Conservation (phyloP, 352 stramenopile genomes). For the Globisporangium apiculatum region DNA sequence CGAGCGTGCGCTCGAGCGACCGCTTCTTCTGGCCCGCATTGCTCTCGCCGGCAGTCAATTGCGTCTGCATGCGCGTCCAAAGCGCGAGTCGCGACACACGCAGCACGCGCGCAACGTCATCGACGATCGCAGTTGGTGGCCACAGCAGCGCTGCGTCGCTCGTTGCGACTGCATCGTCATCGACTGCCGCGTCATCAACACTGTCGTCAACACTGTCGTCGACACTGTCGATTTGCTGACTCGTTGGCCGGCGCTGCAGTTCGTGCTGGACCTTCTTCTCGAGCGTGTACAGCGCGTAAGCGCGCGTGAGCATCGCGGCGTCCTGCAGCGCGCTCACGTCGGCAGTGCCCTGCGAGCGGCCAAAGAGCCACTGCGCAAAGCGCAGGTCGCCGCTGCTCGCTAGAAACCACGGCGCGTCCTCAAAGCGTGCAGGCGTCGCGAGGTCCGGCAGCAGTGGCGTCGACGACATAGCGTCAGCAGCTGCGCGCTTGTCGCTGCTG, state of each 20-base stretch:
- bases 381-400: slow-evolving; percentile 31
- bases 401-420: slow-evolving; percentile 37
- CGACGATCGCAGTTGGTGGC: slow-evolving; percentile 20
- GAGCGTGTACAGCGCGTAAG: slow-evolving; percentile 33
- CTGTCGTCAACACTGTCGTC: slow-evolving; percentile 3
- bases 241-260: slow-evolving; percentile 17
- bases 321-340: slow-evolving; percentile 28
- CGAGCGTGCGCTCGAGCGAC: slow-evolving; percentile 33
- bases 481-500: too few relatives aligned
- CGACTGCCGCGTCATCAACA: background rate
- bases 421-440: slow-evolving; percentile 18
- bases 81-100: slow-evolving; percentile 21
- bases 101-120: slow-evolving; percentile 30
- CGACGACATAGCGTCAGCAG: too few relatives aligned
- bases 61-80: slow-evolving; percentile 12
- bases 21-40: slow-evolving; percentile 13
- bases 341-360: slow-evolving; percentile 34
- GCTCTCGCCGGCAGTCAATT: background rate
- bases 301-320: slow-evolving; percentile 17
- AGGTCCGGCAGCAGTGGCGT: background rate
- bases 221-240: too few relatives aligned
- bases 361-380: slow-evolving; percentile 55
- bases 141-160: background rate
- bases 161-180: slow-evolving; percentile 9
- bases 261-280: slow-evolving; percentile 42